Evolutionary conservation across 805 yeast species (phyloP).

Genomic region (Candida adriatica): DNA sequence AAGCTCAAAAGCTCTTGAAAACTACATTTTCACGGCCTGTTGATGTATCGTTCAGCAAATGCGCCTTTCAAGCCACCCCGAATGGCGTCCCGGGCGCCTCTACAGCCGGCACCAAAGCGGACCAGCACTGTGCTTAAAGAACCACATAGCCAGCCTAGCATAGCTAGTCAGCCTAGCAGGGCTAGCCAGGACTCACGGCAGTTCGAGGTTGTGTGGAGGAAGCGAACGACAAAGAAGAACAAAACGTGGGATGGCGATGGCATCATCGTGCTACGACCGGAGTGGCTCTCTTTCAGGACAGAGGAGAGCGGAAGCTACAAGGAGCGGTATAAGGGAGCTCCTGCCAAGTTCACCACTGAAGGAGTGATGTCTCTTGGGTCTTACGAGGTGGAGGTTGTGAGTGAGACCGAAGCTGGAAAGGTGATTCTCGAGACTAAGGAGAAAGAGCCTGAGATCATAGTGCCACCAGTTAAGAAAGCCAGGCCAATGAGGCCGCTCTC

Average conservation of each 20-base stretch:
- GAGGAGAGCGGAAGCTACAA: conserved; percentile 26
- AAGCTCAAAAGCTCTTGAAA: too few relatives aligned
- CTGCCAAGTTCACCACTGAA: conserved; percentile 25
- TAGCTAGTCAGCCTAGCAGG: too few relatives aligned
- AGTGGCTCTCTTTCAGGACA: conserved; percentile 24
- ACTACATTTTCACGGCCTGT: conserved; percentile 10
- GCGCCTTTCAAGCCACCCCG: conserved; percentile 16
- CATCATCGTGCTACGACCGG: conserved; percentile 29
- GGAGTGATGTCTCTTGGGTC: conserved; percentile 44
- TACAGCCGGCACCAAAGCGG: too few relatives aligned
- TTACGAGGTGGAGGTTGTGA: conserved; percentile 58
- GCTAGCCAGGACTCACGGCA: too few relatives aligned
- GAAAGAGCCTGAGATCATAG: conserved; percentile 15
- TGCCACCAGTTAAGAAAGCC: conserved; percentile 7
- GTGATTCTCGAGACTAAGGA: conserved; percentile 24
- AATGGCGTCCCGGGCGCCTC: not conserved
- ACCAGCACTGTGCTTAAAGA: not conserved
- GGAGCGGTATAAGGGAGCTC: conserved; percentile 21
- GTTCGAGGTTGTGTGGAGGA: conserved; percentile 38
- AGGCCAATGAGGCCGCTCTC: not conserved
- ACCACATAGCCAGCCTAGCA: not conserved
- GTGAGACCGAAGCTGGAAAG: too few relatives aligned
- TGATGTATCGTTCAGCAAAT: conserved; percentile 2
- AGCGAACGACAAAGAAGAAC: conserved; percentile 66
- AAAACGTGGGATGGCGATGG: conserved; percentile 98